phyloP scores from a whole-genome alignment of 768 basidiomycete genomes.

The Russula dissimulans region DNA sequence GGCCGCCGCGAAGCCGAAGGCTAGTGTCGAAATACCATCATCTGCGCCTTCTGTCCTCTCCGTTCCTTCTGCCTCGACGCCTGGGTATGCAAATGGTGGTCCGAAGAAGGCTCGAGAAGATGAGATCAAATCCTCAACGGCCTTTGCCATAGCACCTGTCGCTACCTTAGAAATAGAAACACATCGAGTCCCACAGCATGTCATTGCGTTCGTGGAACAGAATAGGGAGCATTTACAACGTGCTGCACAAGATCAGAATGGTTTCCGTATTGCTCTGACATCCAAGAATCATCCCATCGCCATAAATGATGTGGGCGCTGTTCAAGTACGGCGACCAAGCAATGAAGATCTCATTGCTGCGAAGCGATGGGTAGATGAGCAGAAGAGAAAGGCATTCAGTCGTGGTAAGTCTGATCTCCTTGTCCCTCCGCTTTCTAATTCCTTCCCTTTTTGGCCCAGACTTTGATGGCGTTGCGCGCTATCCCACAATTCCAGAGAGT shows the following conservation, averaged over 20 bases:
- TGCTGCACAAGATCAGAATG: conserved; percentile 9
- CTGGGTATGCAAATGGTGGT: conserved; percentile 19
- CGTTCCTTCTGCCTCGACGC: conserved; percentile 12
- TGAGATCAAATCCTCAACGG: conserved; percentile 18
- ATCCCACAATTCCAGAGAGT: background rate
- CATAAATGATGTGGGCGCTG: background rate
- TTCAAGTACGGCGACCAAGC: background rate
- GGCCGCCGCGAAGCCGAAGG: conserved; percentile 25
- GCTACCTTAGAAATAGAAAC: too few species aligned
- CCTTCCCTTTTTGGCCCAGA: background rate
- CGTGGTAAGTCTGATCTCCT: background rate
- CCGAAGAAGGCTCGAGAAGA: conserved; percentile 52
- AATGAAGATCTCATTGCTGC: background rate
- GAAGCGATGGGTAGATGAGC: conserved; percentile 7
- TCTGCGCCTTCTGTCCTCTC: background rate
- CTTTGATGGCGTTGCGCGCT: background rate
- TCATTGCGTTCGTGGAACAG: conserved; percentile 10
- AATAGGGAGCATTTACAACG: conserved; percentile 10
- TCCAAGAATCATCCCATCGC: conserved; percentile 1
- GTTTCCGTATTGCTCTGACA: conserved; percentile 9
- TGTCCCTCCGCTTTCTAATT: background rate
- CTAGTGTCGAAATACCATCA: conserved; percentile 16
- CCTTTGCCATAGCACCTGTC: too few species aligned
- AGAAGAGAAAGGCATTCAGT: background rate
- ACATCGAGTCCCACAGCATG: conserved; percentile 3